Conservation (phyloP, 2,329 filamentous ascomycete species). For the Apiospora sp. region DNA sequence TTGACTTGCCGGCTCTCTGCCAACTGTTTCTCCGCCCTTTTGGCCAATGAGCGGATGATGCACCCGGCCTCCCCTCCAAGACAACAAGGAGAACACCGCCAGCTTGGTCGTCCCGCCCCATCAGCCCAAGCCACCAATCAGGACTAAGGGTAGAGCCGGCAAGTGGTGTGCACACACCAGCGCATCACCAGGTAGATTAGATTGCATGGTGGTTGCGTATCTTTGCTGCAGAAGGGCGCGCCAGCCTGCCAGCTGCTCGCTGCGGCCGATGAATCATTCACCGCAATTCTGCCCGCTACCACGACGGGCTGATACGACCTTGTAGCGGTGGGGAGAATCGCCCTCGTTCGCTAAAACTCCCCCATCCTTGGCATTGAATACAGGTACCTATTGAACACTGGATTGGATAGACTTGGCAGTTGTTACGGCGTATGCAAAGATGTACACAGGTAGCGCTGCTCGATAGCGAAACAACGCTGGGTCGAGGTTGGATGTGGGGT, state of each 20-base stretch:
- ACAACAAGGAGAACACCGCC: neutral
- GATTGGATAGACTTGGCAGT: neutral
- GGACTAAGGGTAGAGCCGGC: neutral
- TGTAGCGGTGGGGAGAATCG: neutral
- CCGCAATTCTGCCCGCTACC: slow-evolving; percentile 21
- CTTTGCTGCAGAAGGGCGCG: slow-evolving; percentile 6
- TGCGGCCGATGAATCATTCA: slow-evolving; percentile 22
- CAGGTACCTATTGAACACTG: neutral
- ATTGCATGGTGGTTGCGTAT: slow-evolving; percentile 7
- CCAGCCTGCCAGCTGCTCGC: neutral
- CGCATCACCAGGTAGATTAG: neutral
- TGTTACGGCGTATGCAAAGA: neutral
- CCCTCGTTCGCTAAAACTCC: neutral
- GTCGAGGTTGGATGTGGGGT: neutral
- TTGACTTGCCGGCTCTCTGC: neutral
- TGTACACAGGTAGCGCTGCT: neutral
- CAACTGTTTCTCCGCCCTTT: slow-evolving; percentile 12
- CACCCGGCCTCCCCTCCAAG: neutral
- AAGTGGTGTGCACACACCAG: neutral
- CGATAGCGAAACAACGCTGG: neutral
- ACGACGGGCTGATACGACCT: slow-evolving; percentile 11
- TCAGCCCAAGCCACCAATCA: slow-evolving; percentile 7
- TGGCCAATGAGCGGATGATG: neutral
- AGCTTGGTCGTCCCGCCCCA: slow-evolving; percentile 18
- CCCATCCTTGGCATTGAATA: no score